These are phyloP conservation scores for Trichomonas vaginalis DNA, from an alignment of 208 protist species.

Conservation along the genomic window DNA sequence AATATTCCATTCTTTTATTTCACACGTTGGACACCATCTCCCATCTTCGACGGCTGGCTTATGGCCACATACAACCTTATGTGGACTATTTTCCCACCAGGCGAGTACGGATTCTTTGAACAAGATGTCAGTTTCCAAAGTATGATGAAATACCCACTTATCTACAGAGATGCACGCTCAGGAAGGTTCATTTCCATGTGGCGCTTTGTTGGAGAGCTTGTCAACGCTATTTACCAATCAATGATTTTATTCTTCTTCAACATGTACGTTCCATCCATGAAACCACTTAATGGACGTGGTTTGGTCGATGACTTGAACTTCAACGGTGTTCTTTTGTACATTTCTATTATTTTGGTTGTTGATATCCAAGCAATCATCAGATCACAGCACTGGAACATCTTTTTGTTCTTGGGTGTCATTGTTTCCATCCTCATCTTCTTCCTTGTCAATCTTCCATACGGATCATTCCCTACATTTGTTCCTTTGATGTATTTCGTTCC, in stretches of 20 bases:
- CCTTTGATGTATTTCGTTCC: not conserved
- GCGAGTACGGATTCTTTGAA: conserved; percentile 21
- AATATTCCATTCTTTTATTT: conserved; percentile 11
- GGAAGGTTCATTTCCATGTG: not conserved
- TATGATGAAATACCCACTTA: conserved; percentile 19
- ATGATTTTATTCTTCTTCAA: not conserved
- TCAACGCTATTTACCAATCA: not conserved
- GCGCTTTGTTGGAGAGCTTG: not conserved
- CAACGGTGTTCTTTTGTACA: not conserved
- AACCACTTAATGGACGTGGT: not conserved
- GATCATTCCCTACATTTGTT: not conserved
- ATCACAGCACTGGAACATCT: conserved; percentile 10
- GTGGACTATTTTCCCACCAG: conserved; percentile 15
- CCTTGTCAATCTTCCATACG: not conserved
- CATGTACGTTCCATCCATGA: not conserved
- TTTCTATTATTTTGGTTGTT: conserved; percentile 9
- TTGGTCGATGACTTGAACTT: not conserved
- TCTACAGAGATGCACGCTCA: not conserved
- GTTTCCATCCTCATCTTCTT: not conserved
- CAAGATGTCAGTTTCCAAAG: conserved; percentile 6
- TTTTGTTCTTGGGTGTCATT: not conserved
- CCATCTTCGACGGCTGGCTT: conserved; percentile 22
- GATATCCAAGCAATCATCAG: not conserved
- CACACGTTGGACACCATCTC: not conserved
- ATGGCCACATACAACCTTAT: conserved; percentile 28